Conservation (phyloP, 192 early-diverging fungal genomes). For the Coemansia sp. region DNA sequence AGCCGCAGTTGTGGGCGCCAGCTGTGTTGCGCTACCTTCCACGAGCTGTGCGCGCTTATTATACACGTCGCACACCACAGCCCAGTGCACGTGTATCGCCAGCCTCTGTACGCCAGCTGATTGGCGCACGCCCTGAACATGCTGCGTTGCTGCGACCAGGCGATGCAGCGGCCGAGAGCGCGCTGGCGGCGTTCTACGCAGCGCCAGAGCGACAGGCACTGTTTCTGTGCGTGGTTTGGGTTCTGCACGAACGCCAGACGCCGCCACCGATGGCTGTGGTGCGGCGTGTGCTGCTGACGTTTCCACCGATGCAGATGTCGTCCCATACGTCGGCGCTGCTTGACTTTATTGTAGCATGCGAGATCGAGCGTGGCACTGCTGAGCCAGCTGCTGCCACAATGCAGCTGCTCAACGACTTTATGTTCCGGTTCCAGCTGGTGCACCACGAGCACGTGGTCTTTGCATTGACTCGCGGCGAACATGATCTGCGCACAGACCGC, state of each 20-base stretch:
- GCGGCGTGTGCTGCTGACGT: slow-evolving; percentile 63
- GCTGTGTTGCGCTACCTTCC: slow-evolving; percentile 44
- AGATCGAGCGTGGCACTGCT: slow-evolving; percentile 14
- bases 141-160: slow-evolving; percentile 15
- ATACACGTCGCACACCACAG: slow-evolving; percentile 16
- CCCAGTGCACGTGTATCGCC: slow-evolving; percentile 8
- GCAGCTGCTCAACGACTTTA: slow-evolving; percentile 61
- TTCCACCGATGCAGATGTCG: slow-evolving; percentile 70
- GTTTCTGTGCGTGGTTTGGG: slow-evolving; percentile 69
- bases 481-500: slow-evolving; percentile 52
- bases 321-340: slow-evolving; percentile 64
- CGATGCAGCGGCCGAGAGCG: slow-evolving; percentile 23
- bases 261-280: slow-evolving; percentile 46
- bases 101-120: slow-evolving; percentile 24
- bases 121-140: slow-evolving; percentile 30
- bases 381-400: slow-evolving; percentile 26
- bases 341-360: slow-evolving; percentile 59
- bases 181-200: slow-evolving; percentile 57
- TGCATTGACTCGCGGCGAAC: slow-evolving; percentile 63
- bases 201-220: slow-evolving; percentile 59
- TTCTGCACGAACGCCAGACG: slow-evolving; percentile 37
- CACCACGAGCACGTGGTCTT: slow-evolving; percentile 68
- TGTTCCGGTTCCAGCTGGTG: slow-evolving; percentile 69
- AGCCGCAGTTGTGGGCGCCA: slow-evolving; percentile 43
- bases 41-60: slow-evolving; percentile 36